Base-by-base conservation (phyloP, 2,329 filamentous ascomycete genomes). In the Aspergillus sp. region DNA sequence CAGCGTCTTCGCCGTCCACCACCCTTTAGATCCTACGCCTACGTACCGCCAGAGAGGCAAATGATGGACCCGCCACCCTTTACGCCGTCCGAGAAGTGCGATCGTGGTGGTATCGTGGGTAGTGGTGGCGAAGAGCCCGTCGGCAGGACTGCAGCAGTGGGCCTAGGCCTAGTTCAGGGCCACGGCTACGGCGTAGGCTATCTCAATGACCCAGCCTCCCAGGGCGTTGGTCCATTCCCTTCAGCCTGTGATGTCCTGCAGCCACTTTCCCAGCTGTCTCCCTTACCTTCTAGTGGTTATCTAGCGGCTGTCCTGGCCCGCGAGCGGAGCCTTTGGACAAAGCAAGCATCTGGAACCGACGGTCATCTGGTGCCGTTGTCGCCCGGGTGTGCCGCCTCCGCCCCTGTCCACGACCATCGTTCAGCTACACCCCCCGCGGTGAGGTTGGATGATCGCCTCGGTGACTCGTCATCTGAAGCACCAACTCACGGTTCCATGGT, bases 181-280 rank as follows among this genome's bases (percentile, higher is more conserved):
- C 57, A 58, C 41, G 54, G 52, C 53, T 47, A 47, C 53, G 23
- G 54, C 23, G 41, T 52, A n/a, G 19, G 50, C 54, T 62, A 28
- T 57, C 48, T 28, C 43, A 48, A 32, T 36, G 59, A 57, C 58
- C 23, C 54, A 21, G 30, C 51, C 48, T 52, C 59, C 49, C 45
- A 53, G 17, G 41, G 17, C 45, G 39, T 49, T 23, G 23, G 55
- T 45, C 58, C 57, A 8, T 49, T 68, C 28, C 67, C 67, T 47
- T 68, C 68, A 25, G 66, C 68, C 38, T 68, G 68, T 57, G 68
- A 68, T 63, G 65, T 70, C 45, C 58, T 70, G 61, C 62, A 65
- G 52, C 68, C 68, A 32, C 55, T 70, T 57, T 70, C 68, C 15
- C 62, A 64, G 19, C 49, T 58, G 47, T 65, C 65, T 30, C 58